Evolutionary conservation across 441 rosid species (phyloP), one percentile per base, ranked within the genome.

Genomic region (Adansonia gregorii): DNA sequence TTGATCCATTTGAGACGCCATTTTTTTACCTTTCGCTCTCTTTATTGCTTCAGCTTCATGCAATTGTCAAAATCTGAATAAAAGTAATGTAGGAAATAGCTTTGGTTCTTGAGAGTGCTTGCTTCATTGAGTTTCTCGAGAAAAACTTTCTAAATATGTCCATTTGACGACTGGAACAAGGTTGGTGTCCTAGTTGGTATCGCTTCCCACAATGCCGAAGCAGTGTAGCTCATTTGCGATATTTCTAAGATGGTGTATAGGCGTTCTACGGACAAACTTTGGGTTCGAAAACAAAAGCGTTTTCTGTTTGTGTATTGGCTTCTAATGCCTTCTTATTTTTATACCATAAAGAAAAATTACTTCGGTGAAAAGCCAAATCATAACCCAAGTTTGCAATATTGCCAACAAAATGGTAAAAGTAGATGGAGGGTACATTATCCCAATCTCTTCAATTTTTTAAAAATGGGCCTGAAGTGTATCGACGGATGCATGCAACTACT

Each of bases 1-100:
- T 14, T 61, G 4, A 41, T 67, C 54, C 11, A 78, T 35, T 58
- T 17, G 74, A 24, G 61, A 19, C 74, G 64, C 79, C 85, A 83
- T 12, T 20, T 51, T 6, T 22, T 20, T 15, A 35, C 39, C 39
- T 55, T 20, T 6, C 22, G 1, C 0, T 35, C 10, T n/a, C 17
- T 67, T 46, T 67, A 17, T 46, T 67, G 55, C 4, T 35, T 14
- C 52, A 6, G 41, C 20, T 15, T 66, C 39, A 35, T 35, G 39
- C 39, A 35, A 35, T 35, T 35, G 4, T 35, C 39, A 35, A 35
- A 35, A 35, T 35, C 39, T 15, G n/a, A 64, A 31, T 14, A 35
- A 9, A 63, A 35, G 68, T 6, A 15, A 64, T 2, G 22, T 14
- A 31, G 11, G 9, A 15, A 12, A 27, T 27, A 3, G 17, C 43